Conservation (phyloP, 1,284 basidiomycete species). For the Cutaneotrichosporon dermatis region DNA sequence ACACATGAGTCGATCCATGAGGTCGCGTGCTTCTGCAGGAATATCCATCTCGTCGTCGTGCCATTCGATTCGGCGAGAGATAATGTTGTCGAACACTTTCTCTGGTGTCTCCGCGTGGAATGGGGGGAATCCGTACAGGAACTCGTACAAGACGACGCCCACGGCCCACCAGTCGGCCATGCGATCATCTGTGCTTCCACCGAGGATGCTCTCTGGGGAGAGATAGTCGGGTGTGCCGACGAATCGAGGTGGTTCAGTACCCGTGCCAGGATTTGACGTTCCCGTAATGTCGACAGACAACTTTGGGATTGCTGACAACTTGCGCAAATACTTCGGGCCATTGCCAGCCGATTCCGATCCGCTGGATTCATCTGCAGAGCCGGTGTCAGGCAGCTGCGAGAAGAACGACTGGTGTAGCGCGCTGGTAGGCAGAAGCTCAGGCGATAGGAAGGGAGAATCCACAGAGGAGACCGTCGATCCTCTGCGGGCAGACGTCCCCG, state of each 20-base stretch:
- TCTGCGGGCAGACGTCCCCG: slow-evolving; percentile 37
- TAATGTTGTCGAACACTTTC: slow-evolving; percentile 97
- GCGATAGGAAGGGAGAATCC: slow-evolving; percentile 50
- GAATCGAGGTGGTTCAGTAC: slow-evolving; percentile 69
- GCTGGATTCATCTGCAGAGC: slow-evolving; percentile 70
- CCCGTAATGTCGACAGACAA: slow-evolving; percentile 46
- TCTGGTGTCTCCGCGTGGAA: slow-evolving; percentile 97
- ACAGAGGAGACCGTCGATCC: slow-evolving; percentile 66
- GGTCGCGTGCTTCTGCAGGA: slow-evolving; percentile 79
- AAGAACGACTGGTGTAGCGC: slow-evolving; percentile 71
- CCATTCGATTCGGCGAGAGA: slow-evolving; percentile 95
- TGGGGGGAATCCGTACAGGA: slow-evolving; percentile 92
- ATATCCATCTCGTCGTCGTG: slow-evolving; percentile 83
- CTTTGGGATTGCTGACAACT: slow-evolving; percentile 49
- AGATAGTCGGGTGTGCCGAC: slow-evolving; percentile 97
- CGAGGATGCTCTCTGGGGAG: slow-evolving; percentile 92
- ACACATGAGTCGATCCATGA: slow-evolving; percentile 84
- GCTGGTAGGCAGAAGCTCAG: slow-evolving; percentile 44
- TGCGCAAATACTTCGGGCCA: slow-evolving; percentile 70
- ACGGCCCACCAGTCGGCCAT: slow-evolving; percentile 99
- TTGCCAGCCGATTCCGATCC: slow-evolving; percentile 77
- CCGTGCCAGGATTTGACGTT: slow-evolving; percentile 20
- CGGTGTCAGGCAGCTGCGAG: slow-evolving; percentile 31
- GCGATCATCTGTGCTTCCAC: slow-evolving; percentile 90
- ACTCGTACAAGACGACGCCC: slow-evolving; percentile 97